Base-by-base conservation (phyloP, 768 basidiomycete species). In the Rhodosporidiobolus sp. region DNA sequence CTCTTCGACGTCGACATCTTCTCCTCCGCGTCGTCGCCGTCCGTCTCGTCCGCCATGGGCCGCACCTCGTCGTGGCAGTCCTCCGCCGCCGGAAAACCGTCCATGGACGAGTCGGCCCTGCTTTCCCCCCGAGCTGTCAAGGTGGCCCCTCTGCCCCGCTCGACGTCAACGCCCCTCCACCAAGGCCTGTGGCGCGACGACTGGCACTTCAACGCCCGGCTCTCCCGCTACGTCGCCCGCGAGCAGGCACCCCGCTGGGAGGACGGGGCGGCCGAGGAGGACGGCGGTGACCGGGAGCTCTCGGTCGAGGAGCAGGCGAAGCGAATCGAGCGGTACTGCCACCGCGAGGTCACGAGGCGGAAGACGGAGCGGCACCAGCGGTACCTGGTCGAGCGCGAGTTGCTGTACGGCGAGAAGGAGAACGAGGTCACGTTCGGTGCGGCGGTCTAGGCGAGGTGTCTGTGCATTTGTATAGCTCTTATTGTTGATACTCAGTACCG, bases 331-430 rank as follows among this genome's bases (percentile, higher is more conserved):
- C n/a, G 48, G 16, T 56, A 63, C 50, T 62, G 70, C 26, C 55
- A 46, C 34, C 52, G 70, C 6, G 70, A 72, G 50, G n/a, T 72
- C 19, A 56, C 52, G 38, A 34, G 70, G 16, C 24, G 61, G 26
- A 46, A 30, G 34, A 5, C 20, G 20, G 61, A 66, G 48, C 30
- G 65, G 48, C 35, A 57, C 10, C 6, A 52, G 61, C 54, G 70
- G 38, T 50, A 38, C 38, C 30, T 60, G 1, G 43, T 57, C 35
- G 70, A 72, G 61, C 54, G 65, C 24, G 34, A 57, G 20, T 0
- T 16, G 35, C 34, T 67, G n/a, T 67, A 59, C 28, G 59, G 62
- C 6, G 71, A 67, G 22, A 55, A 46, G 4, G 70, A 54, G 11
- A 9, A 35, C 56, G 56, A 26, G 9, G 46, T 10, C 28, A 14